A percentile compares a stretch with the other conserved stretches of the same genome.
Conservation (phyloP, 257 asterid genomes). For the Nicotiana knightiana region DNA sequence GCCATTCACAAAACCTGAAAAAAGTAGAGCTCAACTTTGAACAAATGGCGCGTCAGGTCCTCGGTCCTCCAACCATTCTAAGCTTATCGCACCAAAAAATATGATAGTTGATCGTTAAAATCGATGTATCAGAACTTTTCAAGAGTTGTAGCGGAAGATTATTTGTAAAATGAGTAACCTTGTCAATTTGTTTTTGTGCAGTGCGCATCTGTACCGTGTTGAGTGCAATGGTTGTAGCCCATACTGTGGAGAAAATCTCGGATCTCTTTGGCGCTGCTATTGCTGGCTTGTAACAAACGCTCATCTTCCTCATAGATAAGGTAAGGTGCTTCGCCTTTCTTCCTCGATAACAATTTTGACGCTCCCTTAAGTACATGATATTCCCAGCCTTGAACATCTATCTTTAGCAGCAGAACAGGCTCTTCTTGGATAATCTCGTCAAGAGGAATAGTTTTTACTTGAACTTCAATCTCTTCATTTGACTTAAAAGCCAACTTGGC, state of each 20-base stretch:
- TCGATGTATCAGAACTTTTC: neutral
- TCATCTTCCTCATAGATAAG: constrained; percentile 94
- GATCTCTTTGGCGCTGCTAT: constrained; percentile 75
- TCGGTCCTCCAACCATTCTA: neutral
- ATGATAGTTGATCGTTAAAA: neutral
- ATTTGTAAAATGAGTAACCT: neutral
- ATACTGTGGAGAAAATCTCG: constrained; percentile 55
- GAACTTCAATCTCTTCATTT: constrained; percentile 79
- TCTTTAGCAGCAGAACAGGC: constrained; percentile 65
- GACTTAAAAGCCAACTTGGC: constrained; percentile 96
- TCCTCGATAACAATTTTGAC: constrained; percentile 64
- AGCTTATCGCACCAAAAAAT: neutral
- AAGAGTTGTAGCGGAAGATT: neutral
- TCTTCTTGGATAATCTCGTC: constrained; percentile 71
- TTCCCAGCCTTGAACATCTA: constrained; percentile 99
- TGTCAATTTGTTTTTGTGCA: constrained; percentile 68
- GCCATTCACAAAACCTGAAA: neutral
- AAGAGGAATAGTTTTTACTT: constrained; percentile 73
- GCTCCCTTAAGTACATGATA: constrained; percentile 94
- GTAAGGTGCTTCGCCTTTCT: constrained; percentile 88
- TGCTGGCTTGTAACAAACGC: constrained; percentile 87
- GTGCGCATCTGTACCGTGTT: constrained; percentile 91
- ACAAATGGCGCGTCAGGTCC: neutral
- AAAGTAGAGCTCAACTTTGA: neutral
- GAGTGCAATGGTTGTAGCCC: constrained; percentile 74